Evolutionary conservation across 116 monocot genomes (phyloP).

Genomic region (Thalassia testudinum): DNA sequence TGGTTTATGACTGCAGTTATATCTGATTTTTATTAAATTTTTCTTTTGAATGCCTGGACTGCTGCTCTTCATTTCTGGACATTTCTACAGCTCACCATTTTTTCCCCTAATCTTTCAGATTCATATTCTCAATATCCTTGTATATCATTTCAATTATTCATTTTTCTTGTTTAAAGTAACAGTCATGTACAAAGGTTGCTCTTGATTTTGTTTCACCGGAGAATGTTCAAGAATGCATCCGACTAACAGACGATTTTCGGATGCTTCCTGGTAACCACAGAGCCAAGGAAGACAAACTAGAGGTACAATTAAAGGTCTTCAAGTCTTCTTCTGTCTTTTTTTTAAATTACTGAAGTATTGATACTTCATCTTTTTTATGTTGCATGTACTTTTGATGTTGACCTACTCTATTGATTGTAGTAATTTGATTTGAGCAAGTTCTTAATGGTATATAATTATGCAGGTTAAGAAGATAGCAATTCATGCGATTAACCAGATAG

Average conservation of each 20-base stretch:
- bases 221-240: constrained; percentile 14
- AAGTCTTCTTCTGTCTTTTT: not conserved
- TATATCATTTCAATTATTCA: not conserved
- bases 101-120: too few species aligned
- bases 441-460: not conserved
- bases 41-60: too few species aligned
- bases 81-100: too few species aligned
- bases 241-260: constrained; percentile 9
- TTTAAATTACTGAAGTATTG: not conserved
- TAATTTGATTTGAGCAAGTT: not conserved
- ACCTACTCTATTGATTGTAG: too few species aligned
- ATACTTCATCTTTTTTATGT: not conserved
- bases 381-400: not conserved
- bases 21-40: too few species aligned
- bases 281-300: constrained; percentile 15
- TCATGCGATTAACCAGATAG: constrained; percentile 1
- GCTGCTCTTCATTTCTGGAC: too few species aligned
- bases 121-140: too few species aligned
- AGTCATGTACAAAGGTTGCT: constrained; percentile 17
- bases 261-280: constrained; percentile 6
- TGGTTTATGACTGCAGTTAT: too few species aligned
- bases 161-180: constrained; percentile 2
- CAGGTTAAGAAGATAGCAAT: constrained; percentile 17
- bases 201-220: constrained; percentile 17
- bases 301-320: constrained; percentile 6